Conservation (phyloP, 2,329 filamentous ascomycete species). For the Aspergillus ochraceus region DNA sequence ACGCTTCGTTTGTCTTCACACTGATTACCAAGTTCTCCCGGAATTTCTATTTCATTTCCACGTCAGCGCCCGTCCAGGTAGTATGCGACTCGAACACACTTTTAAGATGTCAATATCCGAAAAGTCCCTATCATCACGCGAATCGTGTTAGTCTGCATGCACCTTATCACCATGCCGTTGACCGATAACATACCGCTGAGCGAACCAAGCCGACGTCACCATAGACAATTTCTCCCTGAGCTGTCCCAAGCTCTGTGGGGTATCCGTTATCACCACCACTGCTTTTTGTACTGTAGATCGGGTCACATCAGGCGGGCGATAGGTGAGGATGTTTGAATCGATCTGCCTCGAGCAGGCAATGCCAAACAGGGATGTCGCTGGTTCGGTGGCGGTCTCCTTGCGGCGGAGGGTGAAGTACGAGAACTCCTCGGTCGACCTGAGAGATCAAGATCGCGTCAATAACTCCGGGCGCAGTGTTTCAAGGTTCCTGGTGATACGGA, state of each 20-base stretch:
- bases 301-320: slow-evolving; percentile 86
- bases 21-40: slow-evolving; percentile 76
- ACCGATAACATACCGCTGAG: slow-evolving; percentile 63
- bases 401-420: slow-evolving; percentile 93
- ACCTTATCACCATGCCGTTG: not conserved
- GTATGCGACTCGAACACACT: slow-evolving; percentile 36
- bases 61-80: slow-evolving; percentile 14
- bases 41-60: slow-evolving; percentile 63
- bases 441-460: slow-evolving; percentile 10
- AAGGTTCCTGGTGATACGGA: not conserved
- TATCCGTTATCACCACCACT: slow-evolving; percentile 91
- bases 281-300: slow-evolving; percentile 97
- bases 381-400: slow-evolving; percentile 42
- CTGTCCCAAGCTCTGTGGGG: slow-evolving; percentile 85
- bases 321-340: slow-evolving; percentile 72
- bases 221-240: slow-evolving; percentile 85
- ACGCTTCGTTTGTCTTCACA: slow-evolving; percentile 64
- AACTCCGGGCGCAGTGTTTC: slow-evolving; percentile 7
- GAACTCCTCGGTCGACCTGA: slow-evolving; percentile 87
- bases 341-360: slow-evolving; percentile 94
- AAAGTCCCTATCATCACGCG: slow-evolving; percentile 63
- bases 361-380: slow-evolving; percentile 84
- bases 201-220: slow-evolving; percentile 95
- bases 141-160: slow-evolving; percentile 5
- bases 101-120: slow-evolving; percentile 84